Evolutionary conservation across 768 basidiomycete species (phyloP), one percentile per base, ranked within the genome.

Genomic region (Termitomyces sp.): DNA sequence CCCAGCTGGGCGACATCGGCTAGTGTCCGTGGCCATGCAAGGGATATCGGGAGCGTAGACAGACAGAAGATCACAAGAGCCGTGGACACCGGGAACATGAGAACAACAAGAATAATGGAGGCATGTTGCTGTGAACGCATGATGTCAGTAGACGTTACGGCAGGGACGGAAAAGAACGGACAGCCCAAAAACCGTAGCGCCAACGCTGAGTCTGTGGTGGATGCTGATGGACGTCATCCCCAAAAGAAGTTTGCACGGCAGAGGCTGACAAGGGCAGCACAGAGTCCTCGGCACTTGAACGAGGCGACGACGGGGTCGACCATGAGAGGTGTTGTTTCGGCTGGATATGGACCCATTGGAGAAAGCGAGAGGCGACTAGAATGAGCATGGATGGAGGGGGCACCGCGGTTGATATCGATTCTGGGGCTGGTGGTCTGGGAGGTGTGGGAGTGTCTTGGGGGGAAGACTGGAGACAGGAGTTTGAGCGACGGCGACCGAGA

Each of bases 1-100:
- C 88, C 90, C 12, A 93, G 76, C 65, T 84, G 81, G 13, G 88
- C 86, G 47, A 92, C 80, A 64, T 94, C 92, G 22, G 85, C 70
- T 31, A 91, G 72, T 22, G 86, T 92, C 54, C 79, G 82, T 15
- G 91, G 92, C 88, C 89, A 90, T 18, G 85, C 72, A 62, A 86
- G 76, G 55, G 88, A 83, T 62, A 92, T 85, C 51, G 90, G 88
- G 6, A 92, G 86, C 12, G 90, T 87, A 16, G 88, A 86, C n/a
- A 92, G 75, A 65, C 81, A 84, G 64, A 88, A 82, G 44, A 87
- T 69, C 37, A 87, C 81, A 55, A 91, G 73, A 50, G 83, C 84
- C 33, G 88, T 83, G n/a, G 91, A 79, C 31, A 89, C 69, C 22
- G 88, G 84, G 31, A 84, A 75, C 56, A 85, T 79, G 4, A 84